Evolutionary conservation across 2,329 filamentous ascomycete genomes (phyloP).

Genomic region (Chaetomiaceae sp.): DNA sequence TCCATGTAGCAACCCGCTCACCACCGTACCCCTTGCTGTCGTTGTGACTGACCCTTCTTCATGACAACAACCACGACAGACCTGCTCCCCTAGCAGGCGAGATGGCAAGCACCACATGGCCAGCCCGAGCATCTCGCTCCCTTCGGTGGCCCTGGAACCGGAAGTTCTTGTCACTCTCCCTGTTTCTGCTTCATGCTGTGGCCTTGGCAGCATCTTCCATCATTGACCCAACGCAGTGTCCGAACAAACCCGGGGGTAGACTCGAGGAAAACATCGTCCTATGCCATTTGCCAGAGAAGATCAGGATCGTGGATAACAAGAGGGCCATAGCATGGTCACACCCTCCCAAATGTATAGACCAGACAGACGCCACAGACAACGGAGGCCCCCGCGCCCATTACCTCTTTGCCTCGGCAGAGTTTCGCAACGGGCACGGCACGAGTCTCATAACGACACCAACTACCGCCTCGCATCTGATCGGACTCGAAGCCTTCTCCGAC

Average conservation of each 20-base stretch:
- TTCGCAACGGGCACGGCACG: conserved; percentile 29
- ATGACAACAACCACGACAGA: too few relatives aligned
- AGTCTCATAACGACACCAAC: conserved; percentile 33
- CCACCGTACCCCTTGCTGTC: too few relatives aligned
- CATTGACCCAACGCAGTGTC: not conserved
- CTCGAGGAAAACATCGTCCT: not conserved
- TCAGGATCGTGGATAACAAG: not conserved
- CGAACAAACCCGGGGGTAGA: conserved; percentile 1
- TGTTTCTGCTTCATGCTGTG: not conserved
- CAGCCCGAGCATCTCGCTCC: not conserved
- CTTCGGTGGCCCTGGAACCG: not conserved
- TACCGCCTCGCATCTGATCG: conserved; percentile 28
- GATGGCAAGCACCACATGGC: not conserved
- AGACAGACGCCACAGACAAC: not conserved
- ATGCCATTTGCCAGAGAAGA: conserved; percentile 6
- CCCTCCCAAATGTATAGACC: conserved; percentile 11
- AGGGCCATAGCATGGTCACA: conserved; percentile 13
- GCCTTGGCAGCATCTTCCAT: not conserved
- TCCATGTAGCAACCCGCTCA: too few relatives aligned
- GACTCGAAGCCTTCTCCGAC: conserved; percentile 29
- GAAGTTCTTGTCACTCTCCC: not conserved
- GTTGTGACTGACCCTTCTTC: too few relatives aligned
- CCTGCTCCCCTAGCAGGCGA: too few relatives aligned
- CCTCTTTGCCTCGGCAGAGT: conserved; percentile 20
- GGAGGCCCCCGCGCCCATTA: conserved; percentile 16